Base-by-base conservation (phyloP, 441 rosid species). In the Sinapis alba region DNA sequence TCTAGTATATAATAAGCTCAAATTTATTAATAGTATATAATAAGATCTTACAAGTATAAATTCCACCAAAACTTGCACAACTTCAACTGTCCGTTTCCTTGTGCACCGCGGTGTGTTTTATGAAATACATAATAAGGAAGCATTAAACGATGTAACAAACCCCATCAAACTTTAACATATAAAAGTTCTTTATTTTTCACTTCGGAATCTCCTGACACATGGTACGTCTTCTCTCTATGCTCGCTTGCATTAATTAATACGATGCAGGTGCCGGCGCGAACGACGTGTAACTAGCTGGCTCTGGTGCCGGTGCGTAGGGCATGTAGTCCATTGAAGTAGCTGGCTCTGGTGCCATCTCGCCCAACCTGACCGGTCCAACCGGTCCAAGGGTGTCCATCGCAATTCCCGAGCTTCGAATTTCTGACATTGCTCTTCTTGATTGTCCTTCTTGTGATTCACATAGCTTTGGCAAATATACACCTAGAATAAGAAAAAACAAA, bases 391-490 rank as follows among this genome's bases (percentile, higher is more conserved):
- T 66, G 34, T 71, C 80, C 72, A 50, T 65, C 10, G 68, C 86
- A 20, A 69, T 7, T 1, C 90, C 92, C 1, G 87, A 83, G 88
- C 96, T 88, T 51, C 63, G 27, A 50, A 88, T 78, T 77, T 86
- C 94, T 0, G 87, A 81, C 86, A 83, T 82, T 76, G 23, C 89
- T 78, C 97, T 87, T 7, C 56, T 75, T 18, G 82, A 79, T 62
- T 61, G 78, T 3, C 62, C 62, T 76, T 76, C 75, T 66, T 80
- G 88, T 27, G 83, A 82, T 73, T 85, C 86, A 38, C 98, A 90
- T 19, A 93, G 81, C 74, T 82, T 84, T 5, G 98, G 95, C 71
- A 93, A 88, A 73, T 84, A 93, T 13, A 88, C 93, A 34, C 98
- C 97, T 92, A n/a, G 26, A 7, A 15, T 21, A 21, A n/a, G n/a